Conservation (phyloP, 495 filamentous ascomycete genomes). For the Daldinia bambusicola region DNA sequence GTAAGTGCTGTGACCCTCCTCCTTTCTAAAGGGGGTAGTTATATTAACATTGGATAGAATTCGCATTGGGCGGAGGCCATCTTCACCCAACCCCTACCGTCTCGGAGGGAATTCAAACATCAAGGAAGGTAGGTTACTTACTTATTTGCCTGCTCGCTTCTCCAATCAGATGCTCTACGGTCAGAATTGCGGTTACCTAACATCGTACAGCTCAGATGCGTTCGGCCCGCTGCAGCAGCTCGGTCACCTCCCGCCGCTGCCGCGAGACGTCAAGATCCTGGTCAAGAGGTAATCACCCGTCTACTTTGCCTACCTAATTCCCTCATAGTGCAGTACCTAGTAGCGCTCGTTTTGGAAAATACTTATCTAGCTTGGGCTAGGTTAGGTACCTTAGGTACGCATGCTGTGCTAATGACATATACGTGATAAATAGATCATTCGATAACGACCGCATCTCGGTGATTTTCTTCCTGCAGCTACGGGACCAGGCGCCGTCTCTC, state of each 20-base stretch:
- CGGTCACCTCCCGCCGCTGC: slow-evolving; percentile 48
- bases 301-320: slow-evolving; percentile 5
- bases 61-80: slow-evolving; percentile 66
- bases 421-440: slow-evolving; percentile 52
- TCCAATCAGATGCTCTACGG: background rate
- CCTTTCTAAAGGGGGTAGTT: background rate
- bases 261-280: slow-evolving; percentile 58
- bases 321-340: background rate
- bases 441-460: slow-evolving; percentile 63
- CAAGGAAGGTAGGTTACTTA: slow-evolving; percentile 48
- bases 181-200: slow-evolving; percentile 8
- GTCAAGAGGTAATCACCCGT: slow-evolving; percentile 57
- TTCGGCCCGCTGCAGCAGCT: slow-evolving; percentile 51
- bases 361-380: too few relatives aligned
- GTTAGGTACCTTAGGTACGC: too few relatives aligned
- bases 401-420: slow-evolving; percentile 15
- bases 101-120: slow-evolving; percentile 60
- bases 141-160: slow-evolving; percentile 14
- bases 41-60: slow-evolving; percentile 39
- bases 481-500: slow-evolving; percentile 55
- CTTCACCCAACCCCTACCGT: slow-evolving; percentile 63
- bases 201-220: slow-evolving; percentile 51
- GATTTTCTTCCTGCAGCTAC: slow-evolving; percentile 56
- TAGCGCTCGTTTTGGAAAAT: background rate
- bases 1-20: slow-evolving; percentile 22